Base-by-base conservation (phyloP, 2,329 filamentous ascomycete species). In the Akanthomyces lecanii region DNA sequence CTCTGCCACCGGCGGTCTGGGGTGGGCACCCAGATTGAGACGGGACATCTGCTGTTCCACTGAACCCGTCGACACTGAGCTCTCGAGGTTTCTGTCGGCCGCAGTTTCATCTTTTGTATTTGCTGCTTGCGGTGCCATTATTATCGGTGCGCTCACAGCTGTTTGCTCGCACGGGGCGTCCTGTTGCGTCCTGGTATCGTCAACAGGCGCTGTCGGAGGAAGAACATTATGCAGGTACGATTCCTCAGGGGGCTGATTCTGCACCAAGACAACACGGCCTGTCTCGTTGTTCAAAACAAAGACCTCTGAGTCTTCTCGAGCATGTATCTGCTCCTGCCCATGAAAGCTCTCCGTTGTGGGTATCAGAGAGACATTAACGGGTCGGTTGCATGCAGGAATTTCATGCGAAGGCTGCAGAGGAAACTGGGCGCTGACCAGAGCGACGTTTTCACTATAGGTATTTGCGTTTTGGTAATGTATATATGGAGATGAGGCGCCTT, bases 41-140 rank as follows among this genome's bases (percentile, higher is more conserved):
- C n/a, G 38, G 4, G 47, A 47, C 59, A 61, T 28, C 11, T 52
- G 36, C 38, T 47, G 50, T n/a, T 61, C 58, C 16, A 61, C 25
- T 10, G 38, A 61, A 10, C 8, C 4, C 14, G 38, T 40, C 6
- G 40, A 8, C 16, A 10, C 14, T 14, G 36, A 23, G 6, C n/a
- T 7, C 14, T 23, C 40, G 2, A 12, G 18, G 4, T 10, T 8
- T 21, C 12, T 33, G 1, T 23, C 3, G 1, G 21, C 2, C 4
- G 8, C 5, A 6, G 12, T 5, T 23, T 44, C 3, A 14, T 0
- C 0, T 12, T 2, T 44, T 42, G 36, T 5, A 8, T 18, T 3
- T n/a, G 3, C 11, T 7, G 6, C 25, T 23, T 18, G 6, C 14
- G 7, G 51, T 25, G 1, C 2, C 21, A 25, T 21, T 40, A 11